phyloP scores from a whole-genome alignment of 805 yeast genomes.

The Candida yuanshanica region DNA sequence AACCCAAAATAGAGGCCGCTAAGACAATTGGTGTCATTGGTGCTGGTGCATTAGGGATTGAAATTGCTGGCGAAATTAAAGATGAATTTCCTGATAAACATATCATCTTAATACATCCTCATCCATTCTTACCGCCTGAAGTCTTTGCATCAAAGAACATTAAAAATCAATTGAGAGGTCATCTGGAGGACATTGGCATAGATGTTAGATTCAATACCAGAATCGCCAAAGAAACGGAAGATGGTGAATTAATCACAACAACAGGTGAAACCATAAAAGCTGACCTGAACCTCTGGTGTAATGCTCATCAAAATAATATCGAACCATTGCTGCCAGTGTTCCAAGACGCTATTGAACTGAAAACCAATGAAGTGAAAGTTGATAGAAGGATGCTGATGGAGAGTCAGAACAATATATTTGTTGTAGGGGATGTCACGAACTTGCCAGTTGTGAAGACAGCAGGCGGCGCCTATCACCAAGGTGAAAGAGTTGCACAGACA shows the following conservation, averaged over 20 bases:
- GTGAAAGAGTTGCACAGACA: conserved; percentile 16
- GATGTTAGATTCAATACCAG: conserved; percentile 27
- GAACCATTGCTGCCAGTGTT: conserved; percentile 22
- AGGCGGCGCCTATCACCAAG: conserved; percentile 31
- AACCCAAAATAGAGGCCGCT: conserved; percentile 27
- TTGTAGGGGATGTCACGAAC: conserved; percentile 32
- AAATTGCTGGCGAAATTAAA: conserved; percentile 43
- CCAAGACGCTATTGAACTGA: conserved; percentile 19
- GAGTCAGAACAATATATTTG: conserved; percentile 27
- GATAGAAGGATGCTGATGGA: conserved; percentile 23
- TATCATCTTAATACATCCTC: conserved; percentile 38
- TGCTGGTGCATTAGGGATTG: conserved; percentile 49
- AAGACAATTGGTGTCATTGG: conserved; percentile 41
- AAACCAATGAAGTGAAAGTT: conserved; percentile 20
- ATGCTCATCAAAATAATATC: conserved; percentile 29
- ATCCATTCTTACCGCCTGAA: conserved; percentile 36
- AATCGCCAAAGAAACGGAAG: conserved; percentile 23
- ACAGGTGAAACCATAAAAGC: conserved; percentile 24
- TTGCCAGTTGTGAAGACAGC: conserved; percentile 36
- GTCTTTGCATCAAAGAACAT: conserved; percentile 20
- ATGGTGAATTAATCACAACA: conserved; percentile 21
- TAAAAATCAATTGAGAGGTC: conserved; percentile 10
- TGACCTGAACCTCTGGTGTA: conserved; percentile 34
- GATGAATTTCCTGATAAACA: conserved; percentile 31
- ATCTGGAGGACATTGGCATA: conserved; percentile 19